Conservation (phyloP, 345 rosid species). For the Hypericum perforatum region DNA sequence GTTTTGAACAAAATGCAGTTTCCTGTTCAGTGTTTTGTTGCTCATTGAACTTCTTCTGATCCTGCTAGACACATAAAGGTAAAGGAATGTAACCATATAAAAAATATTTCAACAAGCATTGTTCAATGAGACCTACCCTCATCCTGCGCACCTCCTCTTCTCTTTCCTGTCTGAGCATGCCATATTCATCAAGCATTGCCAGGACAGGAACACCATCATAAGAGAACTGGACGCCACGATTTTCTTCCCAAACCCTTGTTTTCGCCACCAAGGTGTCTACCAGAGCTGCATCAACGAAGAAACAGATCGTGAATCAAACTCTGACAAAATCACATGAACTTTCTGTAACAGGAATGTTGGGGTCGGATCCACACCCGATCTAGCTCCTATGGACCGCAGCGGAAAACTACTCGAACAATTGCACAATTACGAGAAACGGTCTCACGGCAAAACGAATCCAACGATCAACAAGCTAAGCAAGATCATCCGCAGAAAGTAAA, state of each 20-base stretch:
- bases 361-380: no score
- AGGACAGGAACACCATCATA: constrained; percentile 92
- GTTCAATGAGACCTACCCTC: constrained; percentile 37
- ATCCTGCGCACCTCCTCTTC: constrained; percentile 85
- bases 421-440: no score
- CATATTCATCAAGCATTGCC: constrained; percentile 92
- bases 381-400: no score
- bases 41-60: constrained; percentile 79
- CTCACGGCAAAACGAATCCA: no score
- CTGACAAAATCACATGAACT: neutral
- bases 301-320: neutral
- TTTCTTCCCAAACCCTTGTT: constrained; percentile 87
- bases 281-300: constrained; percentile 36
- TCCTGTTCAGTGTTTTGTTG: constrained; percentile 79
- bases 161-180: constrained; percentile 84
- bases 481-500: no score
- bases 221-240: constrained; percentile 42
- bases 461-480: no score
- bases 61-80: constrained; percentile 25
- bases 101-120: no score
- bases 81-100: no score
- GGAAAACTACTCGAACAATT: no score
- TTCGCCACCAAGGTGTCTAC: constrained; percentile 82
- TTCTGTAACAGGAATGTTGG: no score
- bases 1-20: constrained; percentile 43